Evolutionary conservation across 805 yeast genomes (phyloP).

Genomic region (Ogataea neopini): DNA sequence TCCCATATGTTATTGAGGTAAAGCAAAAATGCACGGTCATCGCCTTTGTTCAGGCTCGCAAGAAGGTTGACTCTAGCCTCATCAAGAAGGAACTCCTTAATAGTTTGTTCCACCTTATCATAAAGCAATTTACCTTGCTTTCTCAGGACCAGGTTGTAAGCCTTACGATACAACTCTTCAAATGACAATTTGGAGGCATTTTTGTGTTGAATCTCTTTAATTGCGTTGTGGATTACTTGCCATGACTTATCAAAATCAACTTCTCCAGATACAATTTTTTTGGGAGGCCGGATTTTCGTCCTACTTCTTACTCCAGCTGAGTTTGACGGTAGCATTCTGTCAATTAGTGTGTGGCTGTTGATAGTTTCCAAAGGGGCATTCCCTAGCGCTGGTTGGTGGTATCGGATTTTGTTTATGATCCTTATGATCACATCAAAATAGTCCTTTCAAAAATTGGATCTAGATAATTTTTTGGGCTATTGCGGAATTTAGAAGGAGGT

Average conservation of each 20-base stretch:
- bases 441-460: background rate
- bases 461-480: background rate
- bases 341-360: background rate
- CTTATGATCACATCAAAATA: too few species aligned
- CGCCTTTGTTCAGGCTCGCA: slow-evolving; percentile 13
- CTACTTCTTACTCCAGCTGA: slow-evolving; percentile 40
- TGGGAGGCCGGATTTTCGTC: slow-evolving; percentile 67
- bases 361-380: background rate
- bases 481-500: slow-evolving; percentile 1
- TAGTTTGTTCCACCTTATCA: slow-evolving; percentile 53
- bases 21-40: slow-evolving; percentile 33
- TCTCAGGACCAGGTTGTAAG: slow-evolving; percentile 72
- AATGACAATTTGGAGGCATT: slow-evolving; percentile 75
- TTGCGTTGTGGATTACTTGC: slow-evolving; percentile 64
- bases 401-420: background rate
- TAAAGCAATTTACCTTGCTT: slow-evolving; percentile 68
- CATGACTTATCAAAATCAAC: slow-evolving; percentile 68
- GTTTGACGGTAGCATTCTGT: slow-evolving; percentile 21
- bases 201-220: slow-evolving; percentile 67
- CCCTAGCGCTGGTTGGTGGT: background rate
- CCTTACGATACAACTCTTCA: slow-evolving; percentile 77
- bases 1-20: slow-evolving; percentile 56
- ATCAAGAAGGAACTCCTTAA: slow-evolving; percentile 47
- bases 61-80: slow-evolving; percentile 24
- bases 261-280: slow-evolving; percentile 42